Percentiles rank a stretch among this genome's conserved stretches.
These are phyloP conservation scores for Olyra latifolia DNA, from an alignment of 176 grass and related monocot species.

Conservation along the genomic window DNA sequence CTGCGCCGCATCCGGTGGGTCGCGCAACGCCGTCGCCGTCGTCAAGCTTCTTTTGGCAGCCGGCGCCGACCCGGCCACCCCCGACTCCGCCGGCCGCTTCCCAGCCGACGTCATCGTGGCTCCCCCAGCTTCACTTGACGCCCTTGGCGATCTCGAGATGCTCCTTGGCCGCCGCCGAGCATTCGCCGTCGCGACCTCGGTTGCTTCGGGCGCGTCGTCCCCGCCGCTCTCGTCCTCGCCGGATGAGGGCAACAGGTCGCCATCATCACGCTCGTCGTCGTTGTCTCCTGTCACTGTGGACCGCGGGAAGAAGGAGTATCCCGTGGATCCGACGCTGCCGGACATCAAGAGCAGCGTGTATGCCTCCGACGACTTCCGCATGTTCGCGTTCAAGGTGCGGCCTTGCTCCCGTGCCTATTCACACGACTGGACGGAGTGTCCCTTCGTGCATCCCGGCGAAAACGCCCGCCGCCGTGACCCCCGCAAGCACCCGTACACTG, in stretches of 20 bases:
- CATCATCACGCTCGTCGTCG: slow-evolving; percentile 47
- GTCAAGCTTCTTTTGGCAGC: slow-evolving; percentile 64
- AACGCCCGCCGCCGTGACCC: slow-evolving; percentile 86
- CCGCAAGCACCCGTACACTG: slow-evolving; percentile 73
- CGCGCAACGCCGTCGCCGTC: slow-evolving; percentile 42
- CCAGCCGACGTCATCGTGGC: slow-evolving; percentile 55
- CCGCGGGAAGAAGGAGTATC: slow-evolving; percentile 78
- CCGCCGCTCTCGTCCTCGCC: slow-evolving; percentile 68
- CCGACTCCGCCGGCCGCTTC: slow-evolving; percentile 49
- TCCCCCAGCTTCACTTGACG: slow-evolving; percentile 19
- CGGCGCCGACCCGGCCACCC: slow-evolving; percentile 57
- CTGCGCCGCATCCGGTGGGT: slow-evolving; percentile 71
- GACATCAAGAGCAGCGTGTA: slow-evolving; percentile 89
- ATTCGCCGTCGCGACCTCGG: slow-evolving; percentile 34
- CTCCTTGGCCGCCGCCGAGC: slow-evolving; percentile 49
- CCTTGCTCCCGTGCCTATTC: slow-evolving; percentile 88
- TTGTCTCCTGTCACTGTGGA: slow-evolving; percentile 52
- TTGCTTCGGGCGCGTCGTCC: slow-evolving; percentile 42
- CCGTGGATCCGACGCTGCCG: slow-evolving; percentile 72
- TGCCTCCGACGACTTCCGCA: slow-evolving; percentile 84
- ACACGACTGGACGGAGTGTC: slow-evolving; percentile 95
- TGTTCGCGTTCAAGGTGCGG: slow-evolving; percentile 84
- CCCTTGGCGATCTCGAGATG: slow-evolving; percentile 43
- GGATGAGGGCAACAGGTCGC: slow-evolving; percentile 50
- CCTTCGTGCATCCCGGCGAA: slow-evolving; percentile 83